Base-by-base conservation (phyloP, 345 rosid genomes). In the Excoecaria agallocha region DNA sequence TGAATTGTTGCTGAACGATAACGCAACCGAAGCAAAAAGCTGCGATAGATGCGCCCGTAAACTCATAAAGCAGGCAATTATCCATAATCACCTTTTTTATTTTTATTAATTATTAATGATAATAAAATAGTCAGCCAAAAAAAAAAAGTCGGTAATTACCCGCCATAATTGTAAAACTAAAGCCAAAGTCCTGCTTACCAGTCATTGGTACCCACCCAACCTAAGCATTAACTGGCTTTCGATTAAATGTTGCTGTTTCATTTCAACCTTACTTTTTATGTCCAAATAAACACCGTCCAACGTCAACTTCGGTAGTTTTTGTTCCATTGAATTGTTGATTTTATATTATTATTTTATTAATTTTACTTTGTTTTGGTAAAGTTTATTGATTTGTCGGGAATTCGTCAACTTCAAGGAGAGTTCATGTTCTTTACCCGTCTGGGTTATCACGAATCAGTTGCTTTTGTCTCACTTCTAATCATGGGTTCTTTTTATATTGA, bases 381-480 rank as follows among this genome's bases (percentile, higher is more conserved):
- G 1, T 8, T 12, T 35, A 5, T 8, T 60, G 4, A 8, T 60
- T 60, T 60, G 66, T 71, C 66, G 52, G 37, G 59, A 60, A 59
- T 75, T 76, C 73, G 52, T 57, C 30, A 56, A 37, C 38, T 71
- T 55, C 60, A 35, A 71, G 69, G 30, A 55, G 66, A 37, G 39
- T 56, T 55, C 72, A 46, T 77, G 70, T 70, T 70, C 75, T 64
- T 76, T 65, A 12, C 20, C 73, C 72, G 62, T 54, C 70, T 78
- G 25, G 81, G 71, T 39, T 41, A 43, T 20, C 37, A 37, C 60
- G 56, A 3, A 63, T 74, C 78, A 74, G 68, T 59, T 69, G 74
- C 78, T 10, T 49, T 41, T 74, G 70, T 74, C 77, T 68, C 15
- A 19, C 51, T 12, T 48, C 1, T 19, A 19, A 11, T 66, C 12